Percentiles rank a stretch among this genome's conserved stretches.
phyloP scores from a whole-genome alignment of 768 basidiomycete genomes.

The Panus rudis region DNA sequence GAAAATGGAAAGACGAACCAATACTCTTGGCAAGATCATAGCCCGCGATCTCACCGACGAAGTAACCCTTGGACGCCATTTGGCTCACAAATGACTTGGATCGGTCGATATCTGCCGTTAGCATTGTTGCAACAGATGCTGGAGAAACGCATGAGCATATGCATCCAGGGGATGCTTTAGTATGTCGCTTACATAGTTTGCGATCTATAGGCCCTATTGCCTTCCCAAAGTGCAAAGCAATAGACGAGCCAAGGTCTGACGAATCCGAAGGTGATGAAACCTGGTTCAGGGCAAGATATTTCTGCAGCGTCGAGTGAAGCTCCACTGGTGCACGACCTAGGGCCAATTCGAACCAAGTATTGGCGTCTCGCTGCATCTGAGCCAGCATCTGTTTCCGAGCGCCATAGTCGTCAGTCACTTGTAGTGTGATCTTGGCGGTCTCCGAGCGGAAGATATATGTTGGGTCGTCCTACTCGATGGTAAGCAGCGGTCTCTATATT shows the following conservation, averaged over 20 bases:
- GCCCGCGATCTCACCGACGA: constrained; percentile 79
- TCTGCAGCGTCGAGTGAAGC: constrained; percentile 87
- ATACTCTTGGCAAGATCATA: constrained; percentile 61
- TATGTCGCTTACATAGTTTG: constrained; percentile 54
- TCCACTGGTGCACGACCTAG: constrained; percentile 87
- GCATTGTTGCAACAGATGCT: constrained; percentile 51
- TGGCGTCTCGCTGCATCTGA: constrained; percentile 67
- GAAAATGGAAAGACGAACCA: constrained; percentile 48
- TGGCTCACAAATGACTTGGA: constrained; percentile 79
- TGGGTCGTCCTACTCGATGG: constrained; percentile 69
- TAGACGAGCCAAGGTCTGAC: constrained; percentile 85
- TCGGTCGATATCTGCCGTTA: constrained; percentile 69
- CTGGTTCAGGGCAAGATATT: constrained; percentile 79
- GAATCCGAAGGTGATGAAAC: constrained; percentile 62
- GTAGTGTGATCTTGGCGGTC: constrained; percentile 63
- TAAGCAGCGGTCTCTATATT: not conserved
- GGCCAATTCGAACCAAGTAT: constrained; percentile 81
- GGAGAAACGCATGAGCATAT: constrained; percentile 2
- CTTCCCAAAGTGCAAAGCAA: constrained; percentile 83
- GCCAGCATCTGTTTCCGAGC: constrained; percentile 79
- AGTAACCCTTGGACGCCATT: constrained; percentile 88
- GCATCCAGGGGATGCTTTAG: not conserved
- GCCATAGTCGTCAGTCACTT: constrained; percentile 80
- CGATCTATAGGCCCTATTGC: constrained; percentile 71
- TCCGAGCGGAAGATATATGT: constrained; percentile 78